phyloP scores from a whole-genome alignment of 768 basidiomycete genomes.

The Cystoderma amianthinum region DNA sequence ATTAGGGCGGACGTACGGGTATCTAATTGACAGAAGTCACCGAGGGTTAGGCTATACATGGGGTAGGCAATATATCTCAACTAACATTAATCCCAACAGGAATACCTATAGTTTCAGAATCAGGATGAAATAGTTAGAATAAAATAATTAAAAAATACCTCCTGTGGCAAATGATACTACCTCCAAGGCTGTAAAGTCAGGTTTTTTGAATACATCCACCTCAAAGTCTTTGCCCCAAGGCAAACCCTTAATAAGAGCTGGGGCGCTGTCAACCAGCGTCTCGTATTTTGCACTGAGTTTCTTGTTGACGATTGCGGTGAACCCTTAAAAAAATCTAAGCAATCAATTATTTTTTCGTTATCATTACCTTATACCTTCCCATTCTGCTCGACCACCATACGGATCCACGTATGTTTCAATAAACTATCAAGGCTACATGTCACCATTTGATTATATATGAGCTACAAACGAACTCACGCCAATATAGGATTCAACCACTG shows the following conservation, averaged over 20 bases:
- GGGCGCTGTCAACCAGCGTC: slow-evolving; percentile 66
- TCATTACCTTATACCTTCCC: slow-evolving; percentile 77
- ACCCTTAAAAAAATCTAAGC: slow-evolving; percentile 55
- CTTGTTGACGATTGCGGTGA: slow-evolving; percentile 87
- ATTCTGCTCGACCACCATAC: slow-evolving; percentile 86
- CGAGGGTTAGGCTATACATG: neutral
- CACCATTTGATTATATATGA: neutral
- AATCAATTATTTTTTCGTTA: no score
- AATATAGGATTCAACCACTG: slow-evolving; percentile 84
- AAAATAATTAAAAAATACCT: slow-evolving; percentile 32
- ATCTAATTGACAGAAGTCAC: slow-evolving; percentile 35
- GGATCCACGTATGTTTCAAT: slow-evolving; percentile 87
- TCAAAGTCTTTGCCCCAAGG: slow-evolving; percentile 74
- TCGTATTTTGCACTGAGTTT: slow-evolving; percentile 78
- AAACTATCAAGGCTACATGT: slow-evolving; percentile 29
- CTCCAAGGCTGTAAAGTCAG: slow-evolving; percentile 84
- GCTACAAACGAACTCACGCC: slow-evolving; percentile 33
- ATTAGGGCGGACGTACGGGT: slow-evolving; percentile 34
- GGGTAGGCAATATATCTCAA: neutral
- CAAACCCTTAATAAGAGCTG: slow-evolving; percentile 70
- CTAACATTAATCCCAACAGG: slow-evolving; percentile 81
- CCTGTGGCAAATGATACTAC: slow-evolving; percentile 80
- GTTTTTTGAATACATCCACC: slow-evolving; percentile 74
- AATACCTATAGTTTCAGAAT: slow-evolving; percentile 41
- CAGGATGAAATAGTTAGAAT: slow-evolving; percentile 2